Evolutionary conservation across 257 asterid species (phyloP).

Genomic region (Nicotiana tabacum): DNA sequence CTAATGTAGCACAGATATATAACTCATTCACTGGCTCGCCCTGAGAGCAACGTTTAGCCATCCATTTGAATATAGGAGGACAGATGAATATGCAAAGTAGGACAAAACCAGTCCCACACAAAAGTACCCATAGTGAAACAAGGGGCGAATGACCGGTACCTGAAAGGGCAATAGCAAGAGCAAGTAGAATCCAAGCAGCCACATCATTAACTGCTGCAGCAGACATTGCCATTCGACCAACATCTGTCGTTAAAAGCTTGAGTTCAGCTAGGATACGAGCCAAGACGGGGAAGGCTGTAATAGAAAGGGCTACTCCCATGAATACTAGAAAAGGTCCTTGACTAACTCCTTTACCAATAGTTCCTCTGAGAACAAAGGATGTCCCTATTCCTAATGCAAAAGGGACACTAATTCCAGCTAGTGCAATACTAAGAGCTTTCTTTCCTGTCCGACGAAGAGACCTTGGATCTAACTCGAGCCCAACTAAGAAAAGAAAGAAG

Average conservation of each 20-base stretch:
- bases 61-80: constrained; percentile 30
- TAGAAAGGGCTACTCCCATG: constrained; percentile 36
- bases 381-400: constrained; percentile 27
- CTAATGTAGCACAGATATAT: constrained; percentile 22
- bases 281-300: constrained; percentile 38
- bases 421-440: constrained; percentile 28
- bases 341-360: constrained; percentile 19
- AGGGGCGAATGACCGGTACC: constrained; percentile 24
- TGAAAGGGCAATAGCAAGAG: constrained; percentile 24
- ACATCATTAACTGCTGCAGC: constrained; percentile 32
- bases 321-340: constrained; percentile 22
- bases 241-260: constrained; percentile 30
- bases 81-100: constrained; percentile 6
- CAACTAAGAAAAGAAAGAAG: constrained; percentile 35
- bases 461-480: constrained; percentile 25
- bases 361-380: constrained; percentile 22
- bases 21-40: constrained; percentile 33
- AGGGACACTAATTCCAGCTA: constrained; percentile 25
- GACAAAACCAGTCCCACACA: constrained; percentile 24
- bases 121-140: constrained; percentile 28
- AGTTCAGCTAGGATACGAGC: constrained; percentile 34
- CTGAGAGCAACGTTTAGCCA: constrained; percentile 22
- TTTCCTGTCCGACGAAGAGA: constrained; percentile 27
- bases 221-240: constrained; percentile 36
- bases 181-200: constrained; percentile 33